A percentile compares a stretch with the other conserved stretches of the same genome.
Conservation (phyloP, 2,329 filamentous ascomycete genomes). For the Drechslerella dactyloides region DNA sequence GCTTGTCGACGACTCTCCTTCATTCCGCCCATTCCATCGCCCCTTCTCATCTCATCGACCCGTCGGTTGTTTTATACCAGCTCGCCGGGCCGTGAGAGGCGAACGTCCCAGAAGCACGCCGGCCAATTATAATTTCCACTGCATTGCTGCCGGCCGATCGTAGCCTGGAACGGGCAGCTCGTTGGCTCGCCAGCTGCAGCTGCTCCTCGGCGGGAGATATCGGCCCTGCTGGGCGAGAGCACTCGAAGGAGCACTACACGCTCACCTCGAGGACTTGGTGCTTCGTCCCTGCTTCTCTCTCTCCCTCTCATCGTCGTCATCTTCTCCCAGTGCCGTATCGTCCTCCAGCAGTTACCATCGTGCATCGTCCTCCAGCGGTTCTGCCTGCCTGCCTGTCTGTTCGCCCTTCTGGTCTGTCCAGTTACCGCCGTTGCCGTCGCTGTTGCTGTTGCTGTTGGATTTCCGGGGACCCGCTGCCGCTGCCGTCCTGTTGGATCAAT, state of each 20-base stretch:
- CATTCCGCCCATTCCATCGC: too few species aligned
- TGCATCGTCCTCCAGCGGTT: neutral
- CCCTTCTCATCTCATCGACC: too few species aligned
- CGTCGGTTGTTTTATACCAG: neutral
- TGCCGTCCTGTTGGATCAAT: too few species aligned
- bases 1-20: too few species aligned
- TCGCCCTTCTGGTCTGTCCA: too few species aligned
- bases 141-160: slow-evolving; percentile 4
- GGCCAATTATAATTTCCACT: neutral
- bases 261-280: slow-evolving; percentile 4
- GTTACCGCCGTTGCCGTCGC: too few species aligned
- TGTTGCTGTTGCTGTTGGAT: too few species aligned
- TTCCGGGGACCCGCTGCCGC: too few species aligned
- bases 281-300: neutral
- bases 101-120: neutral
- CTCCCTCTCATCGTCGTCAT: neutral
- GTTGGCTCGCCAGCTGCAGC: neutral
- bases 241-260: neutral
- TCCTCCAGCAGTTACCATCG: neutral
- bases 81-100: slow-evolving; percentile 4
- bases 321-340: too few species aligned
- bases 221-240: neutral
- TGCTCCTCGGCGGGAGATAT: neutral
- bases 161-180: neutral
- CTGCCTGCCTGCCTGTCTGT: neutral